phyloP scores from a whole-genome alignment of 257 asterid genomes.

The Solanum pinnatisectum region DNA sequence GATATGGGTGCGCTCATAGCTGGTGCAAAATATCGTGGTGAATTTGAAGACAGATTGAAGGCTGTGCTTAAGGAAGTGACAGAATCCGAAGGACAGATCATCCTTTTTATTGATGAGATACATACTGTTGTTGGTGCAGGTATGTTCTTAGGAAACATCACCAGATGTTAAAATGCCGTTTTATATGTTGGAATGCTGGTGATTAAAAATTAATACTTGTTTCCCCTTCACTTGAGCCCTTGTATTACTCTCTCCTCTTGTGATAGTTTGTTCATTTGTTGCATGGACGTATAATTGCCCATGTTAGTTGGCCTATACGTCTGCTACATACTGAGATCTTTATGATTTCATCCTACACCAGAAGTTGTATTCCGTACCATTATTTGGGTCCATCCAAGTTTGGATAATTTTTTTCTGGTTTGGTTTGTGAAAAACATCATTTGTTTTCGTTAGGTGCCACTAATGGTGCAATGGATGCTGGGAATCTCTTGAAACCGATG shows the following conservation, averaged over 20 bases:
- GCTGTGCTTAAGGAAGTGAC: constrained; percentile 97
- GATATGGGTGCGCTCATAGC: constrained; percentile 99
- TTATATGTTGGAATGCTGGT: neutral
- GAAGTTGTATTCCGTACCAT: neutral
- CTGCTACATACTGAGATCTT: neutral
- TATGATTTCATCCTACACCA: neutral
- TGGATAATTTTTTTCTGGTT: neutral
- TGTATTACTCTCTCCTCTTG: neutral
- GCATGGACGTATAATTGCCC: neutral
- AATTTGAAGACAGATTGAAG: constrained; percentile 90
- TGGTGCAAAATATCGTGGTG: constrained; percentile 97
- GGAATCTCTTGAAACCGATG: constrained; percentile 94
- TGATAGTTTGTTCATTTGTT: neutral
- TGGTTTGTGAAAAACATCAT: neutral
- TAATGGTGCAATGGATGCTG: constrained; percentile 98
- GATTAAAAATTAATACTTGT: neutral
- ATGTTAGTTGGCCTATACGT: neutral
- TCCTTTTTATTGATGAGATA: constrained; percentile 92
- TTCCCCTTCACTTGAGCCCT: neutral
- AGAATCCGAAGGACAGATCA: constrained; percentile 82
- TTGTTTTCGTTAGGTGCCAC: constrained; percentile 63
- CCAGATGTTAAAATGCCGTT: neutral
- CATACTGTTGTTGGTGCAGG: constrained; percentile 99
- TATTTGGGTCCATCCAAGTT: neutral
- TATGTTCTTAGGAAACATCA: constrained; percentile 7